A percentile compares a stretch with the other conserved stretches of the same genome.
Conservation (phyloP, 345 rosid species). For the Salix brachista region DNA sequence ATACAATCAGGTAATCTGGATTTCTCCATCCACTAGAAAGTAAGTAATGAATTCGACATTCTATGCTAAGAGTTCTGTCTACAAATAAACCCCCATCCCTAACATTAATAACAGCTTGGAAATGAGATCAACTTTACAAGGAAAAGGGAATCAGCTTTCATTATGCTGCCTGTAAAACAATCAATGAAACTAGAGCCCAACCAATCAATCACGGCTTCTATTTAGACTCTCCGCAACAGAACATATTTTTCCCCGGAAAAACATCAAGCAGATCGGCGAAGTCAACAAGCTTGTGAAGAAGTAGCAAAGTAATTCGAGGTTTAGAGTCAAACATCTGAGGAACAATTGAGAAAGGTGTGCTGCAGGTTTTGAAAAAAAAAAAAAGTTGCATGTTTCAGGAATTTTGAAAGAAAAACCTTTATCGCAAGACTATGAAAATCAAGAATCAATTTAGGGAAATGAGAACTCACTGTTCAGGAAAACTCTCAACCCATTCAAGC, state of each 20-base stretch:
- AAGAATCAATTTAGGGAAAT: not conserved
- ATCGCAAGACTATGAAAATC: not conserved
- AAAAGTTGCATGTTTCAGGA: not conserved
- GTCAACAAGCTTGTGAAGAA: not conserved
- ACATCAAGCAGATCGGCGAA: not conserved
- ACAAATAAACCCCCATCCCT: constrained; percentile 14
- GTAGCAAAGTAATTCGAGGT: not conserved
- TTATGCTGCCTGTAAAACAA: constrained; percentile 9
- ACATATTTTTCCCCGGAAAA: constrained; percentile 26
- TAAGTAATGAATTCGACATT: constrained; percentile 9
- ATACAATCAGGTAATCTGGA: constrained; percentile 6
- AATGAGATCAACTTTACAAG: constrained; percentile 24
- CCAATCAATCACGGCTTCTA: constrained; percentile 24
- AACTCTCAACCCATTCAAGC: constrained; percentile 8
- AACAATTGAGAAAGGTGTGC: not conserved
- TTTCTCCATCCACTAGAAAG: constrained; percentile 10
- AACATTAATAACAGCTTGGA: not conserved
- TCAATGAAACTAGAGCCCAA: constrained; percentile 17
- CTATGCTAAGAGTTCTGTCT: constrained; percentile 15
- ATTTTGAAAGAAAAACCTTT: not conserved
- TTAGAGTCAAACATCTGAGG: not conserved
- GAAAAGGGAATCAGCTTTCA: constrained; percentile 6
- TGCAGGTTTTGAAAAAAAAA: too few species aligned
- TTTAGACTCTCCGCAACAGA: constrained; percentile 21
- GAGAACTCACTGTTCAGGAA: constrained; percentile 36